Base-by-base conservation (phyloP, 495 filamentous ascomycete genomes). In the Lineolata rhizophorae region DNA sequence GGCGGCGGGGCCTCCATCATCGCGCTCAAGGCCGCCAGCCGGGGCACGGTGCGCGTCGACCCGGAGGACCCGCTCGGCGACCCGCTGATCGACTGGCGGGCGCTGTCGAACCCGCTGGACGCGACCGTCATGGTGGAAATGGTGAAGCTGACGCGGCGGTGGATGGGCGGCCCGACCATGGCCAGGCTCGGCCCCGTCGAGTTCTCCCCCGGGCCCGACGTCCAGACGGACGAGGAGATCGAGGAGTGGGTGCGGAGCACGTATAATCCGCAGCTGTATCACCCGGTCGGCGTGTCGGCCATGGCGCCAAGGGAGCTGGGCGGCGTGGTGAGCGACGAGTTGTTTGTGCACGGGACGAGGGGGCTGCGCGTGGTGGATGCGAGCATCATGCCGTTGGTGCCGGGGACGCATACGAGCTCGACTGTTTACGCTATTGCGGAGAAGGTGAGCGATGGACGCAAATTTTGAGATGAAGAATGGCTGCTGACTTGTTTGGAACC, bases 61-160 rank as follows among this genome's bases (percentile, higher is more conserved):
- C 5, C 36, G 31, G 43, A 0, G 18, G 41, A 42, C 22, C 36
- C 44, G 2, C 48, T 50, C 27, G 35, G 35, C 4, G 29, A 42
- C 16, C 60, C 58, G 1, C 27, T 57, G 0, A 53, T 63, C 6
- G 61, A 65, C 46, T 62, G 60, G 33, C 51, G 60, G 22, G 53
- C 53, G 5, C 50, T 65, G 9, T 41, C 41, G n/a, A 65, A 65
- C 36, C 57, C 58, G 10, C 43, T 65, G 8, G 61, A 65, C 35
- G 29, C 49, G 2, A 37, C n/a, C n/a, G n/a, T n/a, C n/a, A n/a
- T n/a, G n/a, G n/a, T n/a, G n/a, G n/a, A n/a, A n/a, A n/a, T n/a
- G n/a, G n/a, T n/a, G n/a, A n/a, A n/a, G n/a, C n/a, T n/a, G n/a
- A n/a, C n/a, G n/a, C n/a, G n/a, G n/a, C n/a, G n/a, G n/a, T n/a